These are phyloP conservation scores for Aspergillus carbonarius DNA, from an alignment of 2,329 filamentous ascomycete species.

Conservation along the genomic window DNA sequence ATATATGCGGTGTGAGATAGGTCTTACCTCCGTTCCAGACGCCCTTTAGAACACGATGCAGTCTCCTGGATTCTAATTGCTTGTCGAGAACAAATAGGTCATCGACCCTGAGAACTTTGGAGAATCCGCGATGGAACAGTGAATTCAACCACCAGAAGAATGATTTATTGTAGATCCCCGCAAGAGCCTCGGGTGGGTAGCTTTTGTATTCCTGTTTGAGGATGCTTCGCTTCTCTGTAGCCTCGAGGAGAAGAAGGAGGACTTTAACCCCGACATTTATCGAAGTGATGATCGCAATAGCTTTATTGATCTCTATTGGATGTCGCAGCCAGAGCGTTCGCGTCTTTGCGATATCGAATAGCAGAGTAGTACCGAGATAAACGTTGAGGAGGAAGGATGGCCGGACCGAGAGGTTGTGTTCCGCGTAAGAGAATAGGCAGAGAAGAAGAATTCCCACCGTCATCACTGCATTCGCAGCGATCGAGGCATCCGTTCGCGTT, in stretches of 20 bases:
- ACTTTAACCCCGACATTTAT: slow-evolving; percentile 45
- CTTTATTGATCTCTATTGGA: slow-evolving; percentile 26
- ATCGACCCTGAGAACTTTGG: slow-evolving; percentile 42
- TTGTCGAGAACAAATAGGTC: slow-evolving; percentile 50
- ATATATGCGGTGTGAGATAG: fast-evolving
- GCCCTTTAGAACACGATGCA: slow-evolving; percentile 39
- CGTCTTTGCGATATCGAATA: slow-evolving; percentile 48
- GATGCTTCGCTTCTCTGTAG: slow-evolving; percentile 45
- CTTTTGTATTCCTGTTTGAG: slow-evolving; percentile 39
- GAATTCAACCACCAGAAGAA: slow-evolving; percentile 58
- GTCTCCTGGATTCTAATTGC: slow-evolving; percentile 41
- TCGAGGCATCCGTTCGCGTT: slow-evolving; percentile 34
- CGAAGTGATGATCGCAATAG: slow-evolving; percentile 46
- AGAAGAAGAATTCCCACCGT: slow-evolving; percentile 33
- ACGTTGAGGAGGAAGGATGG: slow-evolving; percentile 50
- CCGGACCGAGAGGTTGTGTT: slow-evolving; percentile 47
- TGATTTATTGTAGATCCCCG: slow-evolving; percentile 49
- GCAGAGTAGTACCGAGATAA: slow-evolving; percentile 47
- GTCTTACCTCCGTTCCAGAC: slow-evolving; percentile 42
- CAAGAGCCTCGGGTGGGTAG: slow-evolving; percentile 53
- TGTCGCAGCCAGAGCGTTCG: slow-evolving; percentile 46
- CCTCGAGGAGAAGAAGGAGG: slow-evolving; percentile 47
- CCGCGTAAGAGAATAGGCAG: slow-evolving; percentile 45
- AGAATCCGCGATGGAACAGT: slow-evolving; percentile 52
- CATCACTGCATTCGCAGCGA: slow-evolving; percentile 34